phyloP scores from a whole-genome alignment of 345 rosid genomes.

The Eucalyptus polybractea region DNA sequence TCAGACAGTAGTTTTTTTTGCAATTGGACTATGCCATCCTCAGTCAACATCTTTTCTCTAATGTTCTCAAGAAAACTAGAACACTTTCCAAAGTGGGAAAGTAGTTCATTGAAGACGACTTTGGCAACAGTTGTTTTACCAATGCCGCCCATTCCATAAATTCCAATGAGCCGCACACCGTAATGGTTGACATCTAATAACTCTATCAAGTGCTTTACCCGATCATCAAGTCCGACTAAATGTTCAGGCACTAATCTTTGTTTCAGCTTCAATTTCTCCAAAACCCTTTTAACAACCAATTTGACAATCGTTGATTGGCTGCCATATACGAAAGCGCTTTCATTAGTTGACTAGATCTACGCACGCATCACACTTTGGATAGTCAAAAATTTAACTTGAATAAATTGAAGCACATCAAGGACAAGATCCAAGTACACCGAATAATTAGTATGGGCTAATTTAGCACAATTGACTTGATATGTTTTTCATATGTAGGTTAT shows the following conservation, averaged over 20 bases:
- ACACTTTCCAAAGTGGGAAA: no score
- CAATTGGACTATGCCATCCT: no score
- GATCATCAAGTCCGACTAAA: neutral
- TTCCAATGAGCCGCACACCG: neutral
- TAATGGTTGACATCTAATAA: neutral
- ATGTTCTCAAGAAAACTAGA: accelerated
- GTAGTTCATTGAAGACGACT: neutral
- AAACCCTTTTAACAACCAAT: neutral
- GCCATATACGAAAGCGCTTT: accelerated
- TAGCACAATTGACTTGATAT: no score
- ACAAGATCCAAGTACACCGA: accelerated
- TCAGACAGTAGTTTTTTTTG: no score
- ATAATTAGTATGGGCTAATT: neutral
- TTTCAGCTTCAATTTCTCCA: neutral
- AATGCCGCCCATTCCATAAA: neutral
- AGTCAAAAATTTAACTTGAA: no score
- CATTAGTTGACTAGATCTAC: neutral
- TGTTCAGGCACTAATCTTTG: neutral
- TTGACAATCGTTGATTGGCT: neutral
- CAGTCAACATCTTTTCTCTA: accelerated
- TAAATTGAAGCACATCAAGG: neutral
- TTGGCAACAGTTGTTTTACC: neutral
- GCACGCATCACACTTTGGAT: accelerated
- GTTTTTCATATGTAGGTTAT: neutral
- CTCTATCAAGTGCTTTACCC: neutral